Evolutionary conservation across 2,329 filamentous ascomycete genomes (phyloP), one percentile per base, ranked within the genome.

Genomic region (Penicillium fuscoglaucum): DNA sequence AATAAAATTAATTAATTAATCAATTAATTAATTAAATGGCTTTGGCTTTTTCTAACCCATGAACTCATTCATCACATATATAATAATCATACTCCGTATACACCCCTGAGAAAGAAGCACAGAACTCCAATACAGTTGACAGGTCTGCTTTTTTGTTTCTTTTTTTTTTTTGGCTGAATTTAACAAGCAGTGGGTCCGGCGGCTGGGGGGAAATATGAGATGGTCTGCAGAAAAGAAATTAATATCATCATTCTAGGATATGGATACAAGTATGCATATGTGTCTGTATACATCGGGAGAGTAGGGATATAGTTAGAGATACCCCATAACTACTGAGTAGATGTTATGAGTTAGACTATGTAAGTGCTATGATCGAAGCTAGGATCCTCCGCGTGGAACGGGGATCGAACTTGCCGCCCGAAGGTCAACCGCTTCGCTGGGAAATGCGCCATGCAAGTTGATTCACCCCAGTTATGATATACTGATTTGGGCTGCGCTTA

Each of bases 91-190:
- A 21, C 19, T 21, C 19, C 19, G 19, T 21, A 15, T 40, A 46
- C n/a, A 28, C 54, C 54, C 47, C 54, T 56, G 40, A 57, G 24
- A 50, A 19, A 47, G 21, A 35, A 35, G 15, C 19, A 41, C 15
- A 28, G 28, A 46, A 19, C 44, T 29, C 12, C 29, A 28, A 50
- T n/a, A 19, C 35, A 71, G 62, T 65, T 70, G 69, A 71, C 67
- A 69, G 67, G 68, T 70, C 67, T 62, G 61, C 62, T 68, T 64
- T 64, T 59, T 12, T 45, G 29, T 59, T 55, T 45, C n/a, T 48
- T 55, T 57, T 55, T 47, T 19, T 19, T 39, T 55, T 46, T 56
- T 47, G 9, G 37, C n/a, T 41, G 40, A 41, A 31, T 50, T 56
- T 26, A 54, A 21, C 13, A 24, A 7, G 26, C 13, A 21, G 55